Evolutionary conservation across 2,329 filamentous ascomycete species (phyloP).

Genomic region (Elsinoe australis): DNA sequence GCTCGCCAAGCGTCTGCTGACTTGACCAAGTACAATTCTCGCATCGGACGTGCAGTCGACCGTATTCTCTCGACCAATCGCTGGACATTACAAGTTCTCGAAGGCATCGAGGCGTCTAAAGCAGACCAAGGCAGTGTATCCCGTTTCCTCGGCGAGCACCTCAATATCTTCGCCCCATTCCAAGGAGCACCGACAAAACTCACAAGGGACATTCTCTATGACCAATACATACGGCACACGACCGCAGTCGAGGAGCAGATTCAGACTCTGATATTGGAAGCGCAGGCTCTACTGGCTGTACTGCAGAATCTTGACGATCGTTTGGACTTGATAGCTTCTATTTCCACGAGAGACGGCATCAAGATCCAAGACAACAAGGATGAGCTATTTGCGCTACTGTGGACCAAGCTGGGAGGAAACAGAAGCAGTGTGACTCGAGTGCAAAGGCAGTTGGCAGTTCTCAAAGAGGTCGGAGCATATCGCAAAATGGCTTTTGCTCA

Average conservation of each 20-base stretch:
- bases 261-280: slow-evolving; percentile 58
- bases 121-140: slow-evolving; percentile 34
- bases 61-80: slow-evolving; percentile 66
- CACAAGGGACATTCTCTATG: slow-evolving; percentile 56
- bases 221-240: slow-evolving; percentile 70
- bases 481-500: slow-evolving; percentile 58
- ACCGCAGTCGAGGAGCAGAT: slow-evolving; percentile 63
- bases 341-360: slow-evolving; percentile 57
- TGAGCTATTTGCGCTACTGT: slow-evolving; percentile 61
- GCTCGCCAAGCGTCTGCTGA: slow-evolving; percentile 57
- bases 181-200: slow-evolving; percentile 47
- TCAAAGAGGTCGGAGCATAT: slow-evolving; percentile 59
- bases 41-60: slow-evolving; percentile 66
- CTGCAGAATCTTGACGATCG: slow-evolving; percentile 62
- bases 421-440: slow-evolving; percentile 52
- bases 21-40: slow-evolving; percentile 67
- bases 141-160: slow-evolving; percentile 36
- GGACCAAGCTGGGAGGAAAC: slow-evolving; percentile 69
- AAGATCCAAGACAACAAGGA: slow-evolving; percentile 53
- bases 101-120: slow-evolving; percentile 48
- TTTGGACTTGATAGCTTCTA: slow-evolving; percentile 60
- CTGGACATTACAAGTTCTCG: slow-evolving; percentile 64
- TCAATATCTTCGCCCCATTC: slow-evolving; percentile 53
- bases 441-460: slow-evolving; percentile 54
- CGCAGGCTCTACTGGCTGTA: slow-evolving; percentile 57